Evolutionary conservation across 2,329 filamentous ascomycete genomes (phyloP).

Genomic region (Mariannaea sp.): DNA sequence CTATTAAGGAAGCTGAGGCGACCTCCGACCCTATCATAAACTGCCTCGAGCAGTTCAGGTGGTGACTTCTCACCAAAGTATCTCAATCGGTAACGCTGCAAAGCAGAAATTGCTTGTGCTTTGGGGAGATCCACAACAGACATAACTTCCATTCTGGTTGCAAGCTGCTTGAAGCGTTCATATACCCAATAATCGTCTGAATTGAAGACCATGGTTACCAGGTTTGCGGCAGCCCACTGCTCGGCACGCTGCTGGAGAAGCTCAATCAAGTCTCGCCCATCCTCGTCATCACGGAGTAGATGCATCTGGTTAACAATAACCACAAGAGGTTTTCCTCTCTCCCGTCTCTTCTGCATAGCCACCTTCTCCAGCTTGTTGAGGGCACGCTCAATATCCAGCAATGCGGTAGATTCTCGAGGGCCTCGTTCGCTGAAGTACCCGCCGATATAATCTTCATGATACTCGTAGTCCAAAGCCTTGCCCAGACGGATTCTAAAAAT

Average conservation of each 20-base stretch:
- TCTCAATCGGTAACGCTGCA: slow-evolving; percentile 78
- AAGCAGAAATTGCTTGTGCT: slow-evolving; percentile 72
- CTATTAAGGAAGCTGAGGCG: slow-evolving; percentile 85
- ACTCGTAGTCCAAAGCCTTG: slow-evolving; percentile 94
- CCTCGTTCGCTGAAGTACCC: slow-evolving; percentile 94
- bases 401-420: slow-evolving; percentile 85
- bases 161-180: slow-evolving; percentile 88
- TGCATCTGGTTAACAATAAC: slow-evolving; percentile 95
- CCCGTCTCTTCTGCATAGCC: slow-evolving; percentile 71
- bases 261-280: slow-evolving; percentile 91
- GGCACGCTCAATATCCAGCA: slow-evolving; percentile 93
- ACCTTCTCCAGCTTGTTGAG: slow-evolving; percentile 99
- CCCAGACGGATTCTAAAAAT: slow-evolving; percentile 93
- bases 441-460: slow-evolving; percentile 96
- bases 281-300: slow-evolving; percentile 86
- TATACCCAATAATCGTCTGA: slow-evolving; percentile 99
- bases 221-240: slow-evolving; percentile 90
- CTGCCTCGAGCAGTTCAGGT: slow-evolving; percentile 65
- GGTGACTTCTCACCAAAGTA: slow-evolving; percentile 71
- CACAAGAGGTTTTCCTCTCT: slow-evolving; percentile 72
- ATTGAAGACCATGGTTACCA: slow-evolving; percentile 93
- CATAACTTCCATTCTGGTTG: slow-evolving; percentile 93
- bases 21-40: slow-evolving; percentile 88
- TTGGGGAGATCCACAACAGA: slow-evolving; percentile 84
- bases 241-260: slow-evolving; percentile 94